A percentile compares a stretch with the other conserved stretches of the same genome.
These are phyloP conservation scores for Kazachstania sp. DNA, from an alignment of 1,139 yeast genomes.

Conservation along the genomic window DNA sequence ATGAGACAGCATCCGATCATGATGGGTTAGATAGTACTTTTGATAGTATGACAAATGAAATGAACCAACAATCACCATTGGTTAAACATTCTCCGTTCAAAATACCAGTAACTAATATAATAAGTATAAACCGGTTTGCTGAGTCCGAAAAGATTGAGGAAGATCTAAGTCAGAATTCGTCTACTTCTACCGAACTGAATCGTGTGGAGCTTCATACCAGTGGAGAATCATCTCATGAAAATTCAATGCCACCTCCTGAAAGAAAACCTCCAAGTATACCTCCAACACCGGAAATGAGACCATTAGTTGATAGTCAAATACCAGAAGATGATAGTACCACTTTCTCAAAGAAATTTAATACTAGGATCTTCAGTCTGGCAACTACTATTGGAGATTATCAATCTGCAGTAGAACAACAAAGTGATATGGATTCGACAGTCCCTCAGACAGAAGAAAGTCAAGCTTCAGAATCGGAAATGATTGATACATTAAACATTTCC, in stretches of 20 bases:
- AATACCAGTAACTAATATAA: slow-evolving; percentile 22
- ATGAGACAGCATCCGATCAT: neutral
- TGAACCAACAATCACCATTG: slow-evolving; percentile 6
- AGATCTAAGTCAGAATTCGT: neutral
- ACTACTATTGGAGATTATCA: slow-evolving; percentile 21
- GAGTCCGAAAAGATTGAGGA: neutral
- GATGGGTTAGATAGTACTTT: neutral
- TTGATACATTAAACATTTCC: neutral
- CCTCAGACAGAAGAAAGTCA: neutral
- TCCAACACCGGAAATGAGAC: slow-evolving; percentile 4
- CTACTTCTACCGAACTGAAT: neutral
- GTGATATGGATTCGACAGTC: neutral
- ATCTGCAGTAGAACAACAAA: slow-evolving; percentile 16
- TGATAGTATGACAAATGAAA: neutral
- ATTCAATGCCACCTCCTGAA: neutral
- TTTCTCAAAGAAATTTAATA: slow-evolving; percentile 8
- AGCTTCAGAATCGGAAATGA: neutral
- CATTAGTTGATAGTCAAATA: neutral
- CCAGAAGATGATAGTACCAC: slow-evolving; percentile 2
- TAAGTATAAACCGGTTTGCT: slow-evolving; percentile 19
- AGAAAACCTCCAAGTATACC: slow-evolving; percentile 2
- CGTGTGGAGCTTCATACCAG: neutral
- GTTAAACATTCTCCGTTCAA: slow-evolving; percentile 16
- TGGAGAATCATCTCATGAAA: neutral
- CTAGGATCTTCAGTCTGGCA: slow-evolving; percentile 21